phyloP scores from a whole-genome alignment of 441 rosid genomes.

The Erodium chrysanthum region DNA sequence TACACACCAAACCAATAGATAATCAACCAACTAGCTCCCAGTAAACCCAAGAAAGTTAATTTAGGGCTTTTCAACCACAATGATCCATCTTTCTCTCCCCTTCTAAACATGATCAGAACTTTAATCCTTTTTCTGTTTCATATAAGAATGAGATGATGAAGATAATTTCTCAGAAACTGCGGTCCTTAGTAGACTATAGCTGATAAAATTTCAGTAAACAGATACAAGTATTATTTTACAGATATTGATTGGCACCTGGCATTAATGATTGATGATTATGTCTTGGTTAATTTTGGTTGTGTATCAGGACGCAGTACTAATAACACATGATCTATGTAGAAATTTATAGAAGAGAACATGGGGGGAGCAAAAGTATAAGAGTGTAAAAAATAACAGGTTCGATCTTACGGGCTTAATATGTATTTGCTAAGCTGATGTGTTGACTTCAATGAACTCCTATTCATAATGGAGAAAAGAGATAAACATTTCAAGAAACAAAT shows the following conservation, averaged over 20 bases:
- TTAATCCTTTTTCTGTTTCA: not conserved
- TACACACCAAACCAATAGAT: not conserved
- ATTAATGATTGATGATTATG: not conserved
- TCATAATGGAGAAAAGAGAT: not conserved
- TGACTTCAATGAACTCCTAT: not conserved
- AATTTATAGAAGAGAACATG: not conserved
- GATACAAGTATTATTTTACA: not conserved
- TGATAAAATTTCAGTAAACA: not conserved
- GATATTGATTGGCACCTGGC: not conserved
- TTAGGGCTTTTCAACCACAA: not conserved
- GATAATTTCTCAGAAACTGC: not conserved
- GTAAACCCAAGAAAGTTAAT: not conserved
- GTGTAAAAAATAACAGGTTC: not conserved
- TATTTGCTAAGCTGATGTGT: too few species aligned
- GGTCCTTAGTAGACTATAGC: too few species aligned
- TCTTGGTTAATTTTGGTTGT: not conserved
- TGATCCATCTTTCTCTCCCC: not conserved
- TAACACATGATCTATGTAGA: not conserved
- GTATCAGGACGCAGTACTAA: not conserved
- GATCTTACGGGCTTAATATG: not conserved
- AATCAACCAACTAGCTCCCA: not conserved
- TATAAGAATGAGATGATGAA: not conserved
- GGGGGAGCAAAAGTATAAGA: not conserved
- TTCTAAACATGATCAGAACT: not conserved
- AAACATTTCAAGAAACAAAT: too few species aligned